Evolutionary conservation across 2,329 filamentous ascomycete species (phyloP), one percentile per base, ranked within the genome.

Genomic region (Ceratocystis destructans): DNA sequence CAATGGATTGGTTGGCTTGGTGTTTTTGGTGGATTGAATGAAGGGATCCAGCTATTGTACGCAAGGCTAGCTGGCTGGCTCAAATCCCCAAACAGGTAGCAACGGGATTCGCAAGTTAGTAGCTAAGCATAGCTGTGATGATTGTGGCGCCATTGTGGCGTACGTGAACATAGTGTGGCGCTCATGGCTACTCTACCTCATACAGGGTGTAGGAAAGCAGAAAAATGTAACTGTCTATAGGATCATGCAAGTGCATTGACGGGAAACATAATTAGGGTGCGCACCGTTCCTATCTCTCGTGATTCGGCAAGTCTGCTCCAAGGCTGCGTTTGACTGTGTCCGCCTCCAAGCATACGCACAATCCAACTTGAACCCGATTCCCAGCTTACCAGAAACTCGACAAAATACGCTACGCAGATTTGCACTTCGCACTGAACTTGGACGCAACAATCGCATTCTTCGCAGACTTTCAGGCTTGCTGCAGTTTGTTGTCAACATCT

Each of bases 51-150:
- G 46, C 28, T 65, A 12, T 57, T 15, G 20, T 62, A 66, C 63
- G 67, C 67, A 68, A 68, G 67, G 67, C 67, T 64, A 25, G 59
- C 50, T 65, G 53, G 53, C 66, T 66, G 64, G 64, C 61, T 37
- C 41, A 31, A 33, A 44, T 41, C 31, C 46, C 46, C 48, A 65
- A 68, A 68, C 61, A 68, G 67, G 67, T 68, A 68, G 53, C 67
- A 68, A 62, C 61, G 67, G 64, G 59, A 66, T 68, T 64, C 67
- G 67, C 67, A 68, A 68, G 22, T 55, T 64, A 12, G 22, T 44
- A 28, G 48, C 48, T 48, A n/a, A 22, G 46, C 46, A n/a, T 25
- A 37, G 46, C 37, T 44, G 50, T 41, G 37, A 41, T 41, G 12
- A 15, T 2, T 41, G 65, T n/a, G 33, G 33, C 46, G 2, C 1